Percentiles rank a stretch among this genome's conserved stretches.
phyloP scores from a whole-genome alignment of 768 basidiomycete species.

The Mycena haematopus region DNA sequence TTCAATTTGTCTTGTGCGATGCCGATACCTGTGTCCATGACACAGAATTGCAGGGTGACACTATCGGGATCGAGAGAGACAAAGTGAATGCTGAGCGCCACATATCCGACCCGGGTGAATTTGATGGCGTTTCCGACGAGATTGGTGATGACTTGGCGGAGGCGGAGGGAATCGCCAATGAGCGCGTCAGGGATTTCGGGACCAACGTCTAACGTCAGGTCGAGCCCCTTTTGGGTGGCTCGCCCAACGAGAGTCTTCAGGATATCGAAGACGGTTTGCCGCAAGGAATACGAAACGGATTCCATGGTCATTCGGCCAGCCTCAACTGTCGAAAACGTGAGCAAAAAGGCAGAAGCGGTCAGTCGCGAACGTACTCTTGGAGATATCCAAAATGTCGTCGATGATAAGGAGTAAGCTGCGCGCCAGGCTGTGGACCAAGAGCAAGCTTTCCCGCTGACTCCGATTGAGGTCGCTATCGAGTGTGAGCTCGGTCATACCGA shows the following conservation, averaged over 20 bases:
- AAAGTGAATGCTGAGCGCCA: constrained; percentile 86
- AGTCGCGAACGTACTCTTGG: constrained; percentile 79
- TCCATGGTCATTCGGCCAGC: constrained; percentile 99
- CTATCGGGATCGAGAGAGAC: constrained; percentile 80
- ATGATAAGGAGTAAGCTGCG: constrained; percentile 94
- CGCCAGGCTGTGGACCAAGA: constrained; percentile 94
- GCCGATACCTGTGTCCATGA: constrained; percentile 97
- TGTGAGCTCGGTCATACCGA: constrained; percentile 99
- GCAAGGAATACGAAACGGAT: constrained; percentile 95
- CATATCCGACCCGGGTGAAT: constrained; percentile 92
- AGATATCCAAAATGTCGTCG: constrained; percentile 99
- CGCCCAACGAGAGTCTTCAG: constrained; percentile 98
- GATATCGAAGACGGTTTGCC: constrained; percentile 97
- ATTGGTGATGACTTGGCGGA: constrained; percentile 96
- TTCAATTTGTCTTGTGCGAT: constrained; percentile 98
- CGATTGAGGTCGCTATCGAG: constrained; percentile 95
- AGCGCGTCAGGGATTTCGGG: constrained; percentile 96
- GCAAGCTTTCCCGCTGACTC: constrained; percentile 92
- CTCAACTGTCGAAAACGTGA: constrained; percentile 62
- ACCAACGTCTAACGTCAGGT: constrained; percentile 95
- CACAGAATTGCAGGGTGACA: constrained; percentile 95
- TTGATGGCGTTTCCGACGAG: constrained; percentile 96
- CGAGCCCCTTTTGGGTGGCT: constrained; percentile 94
- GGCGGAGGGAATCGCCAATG: constrained; percentile 93
- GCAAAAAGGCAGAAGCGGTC: constrained; percentile 9